Conservation (phyloP, 768 basidiomycete species). For the Mycena pura region DNA sequence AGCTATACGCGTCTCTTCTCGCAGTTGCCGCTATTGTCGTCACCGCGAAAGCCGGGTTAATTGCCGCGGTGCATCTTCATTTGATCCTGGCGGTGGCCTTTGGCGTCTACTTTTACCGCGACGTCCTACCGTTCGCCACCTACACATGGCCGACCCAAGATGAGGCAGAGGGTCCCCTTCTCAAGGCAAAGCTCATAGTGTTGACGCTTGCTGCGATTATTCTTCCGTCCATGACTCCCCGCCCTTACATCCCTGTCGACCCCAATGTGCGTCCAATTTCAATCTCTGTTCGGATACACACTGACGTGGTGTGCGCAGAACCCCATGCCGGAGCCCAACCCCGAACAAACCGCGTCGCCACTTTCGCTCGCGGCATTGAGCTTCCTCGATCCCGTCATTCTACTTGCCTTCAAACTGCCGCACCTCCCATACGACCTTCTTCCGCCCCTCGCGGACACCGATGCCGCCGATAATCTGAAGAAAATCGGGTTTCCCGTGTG, state of each 20-base stretch:
- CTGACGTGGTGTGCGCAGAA: slow-evolving; percentile 31
- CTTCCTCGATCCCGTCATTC: slow-evolving; percentile 63
- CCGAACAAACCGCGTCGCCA: slow-evolving; percentile 58
- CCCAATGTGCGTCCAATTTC: slow-evolving; percentile 44
- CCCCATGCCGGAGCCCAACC: slow-evolving; percentile 39
- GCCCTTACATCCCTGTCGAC: slow-evolving; percentile 60
- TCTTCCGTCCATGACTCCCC: slow-evolving; percentile 59
- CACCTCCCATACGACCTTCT: slow-evolving; percentile 58
- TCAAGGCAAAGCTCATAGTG: slow-evolving; percentile 58
- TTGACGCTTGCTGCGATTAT: slow-evolving; percentile 50
- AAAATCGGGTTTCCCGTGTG: slow-evolving; percentile 38
- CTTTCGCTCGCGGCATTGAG: slow-evolving; percentile 51
- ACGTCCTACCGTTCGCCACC: slow-evolving; percentile 64
- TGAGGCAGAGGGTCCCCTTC: slow-evolving; percentile 44
- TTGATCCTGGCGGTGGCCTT: slow-evolving; percentile 39
- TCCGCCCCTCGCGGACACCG: slow-evolving; percentile 69
- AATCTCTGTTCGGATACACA: background rate
- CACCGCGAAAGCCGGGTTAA: too few relatives aligned
- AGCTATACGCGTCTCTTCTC: too few relatives aligned
- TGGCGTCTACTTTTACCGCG: slow-evolving; percentile 58
- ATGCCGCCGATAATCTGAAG: slow-evolving; percentile 38
- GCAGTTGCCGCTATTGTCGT: too few relatives aligned
- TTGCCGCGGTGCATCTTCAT: slow-evolving; percentile 32
- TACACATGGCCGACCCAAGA: slow-evolving; percentile 53
- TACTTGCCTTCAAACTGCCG: slow-evolving; percentile 47